These are phyloP conservation scores for Xylaria sp. DNA, from an alignment of 2,329 filamentous ascomycete genomes.

Conservation along the genomic window DNA sequence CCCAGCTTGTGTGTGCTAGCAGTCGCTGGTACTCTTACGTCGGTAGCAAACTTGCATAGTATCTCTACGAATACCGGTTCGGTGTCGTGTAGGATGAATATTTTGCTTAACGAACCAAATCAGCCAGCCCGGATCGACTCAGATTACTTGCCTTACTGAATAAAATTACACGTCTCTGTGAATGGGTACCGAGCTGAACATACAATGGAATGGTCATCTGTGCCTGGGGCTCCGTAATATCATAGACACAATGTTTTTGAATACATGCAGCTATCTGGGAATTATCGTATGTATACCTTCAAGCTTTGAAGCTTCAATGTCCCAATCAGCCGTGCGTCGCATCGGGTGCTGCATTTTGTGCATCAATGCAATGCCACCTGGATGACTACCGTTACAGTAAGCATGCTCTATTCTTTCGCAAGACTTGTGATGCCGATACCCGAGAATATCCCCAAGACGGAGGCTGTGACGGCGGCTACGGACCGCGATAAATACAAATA, in stretches of 20 bases:
- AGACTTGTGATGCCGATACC: conserved; percentile 17
- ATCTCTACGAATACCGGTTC: too few species aligned
- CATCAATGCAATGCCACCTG: conserved; percentile 13
- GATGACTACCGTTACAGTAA: conserved; percentile 25
- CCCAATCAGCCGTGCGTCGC: neutral
- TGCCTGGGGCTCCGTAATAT: neutral
- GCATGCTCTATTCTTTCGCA: conserved; percentile 10
- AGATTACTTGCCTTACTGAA: neutral
- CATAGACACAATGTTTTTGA: neutral
- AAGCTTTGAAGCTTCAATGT: neutral
- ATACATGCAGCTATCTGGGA: neutral
- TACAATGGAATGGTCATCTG: neutral
- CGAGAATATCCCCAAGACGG: neutral
- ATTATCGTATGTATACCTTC: neutral
- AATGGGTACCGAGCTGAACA: neutral
- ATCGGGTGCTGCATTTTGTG: neutral
- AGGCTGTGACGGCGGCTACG: neutral
- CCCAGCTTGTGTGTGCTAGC: neutral
- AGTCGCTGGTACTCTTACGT: neutral
- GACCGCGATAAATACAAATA: conserved; percentile 22
- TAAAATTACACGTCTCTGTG: neutral
- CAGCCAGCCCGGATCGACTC: neutral
- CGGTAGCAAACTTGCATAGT: neutral
- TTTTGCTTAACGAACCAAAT: neutral
- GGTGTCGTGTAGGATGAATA: too few species aligned